Conservation (phyloP, 176 grass and related monocot species). For the Ensete ventricosum region DNA sequence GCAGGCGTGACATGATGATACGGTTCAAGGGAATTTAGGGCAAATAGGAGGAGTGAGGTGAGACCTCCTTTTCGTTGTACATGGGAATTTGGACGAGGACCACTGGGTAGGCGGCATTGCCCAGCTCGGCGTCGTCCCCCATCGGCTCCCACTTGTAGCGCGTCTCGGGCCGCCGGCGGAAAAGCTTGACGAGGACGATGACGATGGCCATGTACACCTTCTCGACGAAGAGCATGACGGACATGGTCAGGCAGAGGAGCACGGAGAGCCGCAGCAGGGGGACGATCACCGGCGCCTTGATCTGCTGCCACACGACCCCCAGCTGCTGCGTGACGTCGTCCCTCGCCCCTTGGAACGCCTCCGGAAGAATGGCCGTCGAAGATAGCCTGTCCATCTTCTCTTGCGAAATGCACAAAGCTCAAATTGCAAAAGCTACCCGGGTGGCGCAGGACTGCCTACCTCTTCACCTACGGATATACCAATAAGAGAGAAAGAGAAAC, state of each 20-base stretch:
- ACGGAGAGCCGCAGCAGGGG: constrained; percentile 49
- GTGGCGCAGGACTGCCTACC: not conserved
- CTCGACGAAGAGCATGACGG: constrained; percentile 65
- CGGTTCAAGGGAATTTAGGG: too few relatives aligned
- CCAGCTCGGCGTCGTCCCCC: constrained; percentile 45
- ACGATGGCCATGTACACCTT: constrained; percentile 64
- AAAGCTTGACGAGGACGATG: constrained; percentile 29
- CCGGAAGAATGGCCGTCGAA: constrained; percentile 10
- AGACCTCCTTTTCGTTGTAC: constrained; percentile 86
- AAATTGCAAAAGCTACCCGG: too few relatives aligned
- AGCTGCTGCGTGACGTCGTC: constrained; percentile 30
- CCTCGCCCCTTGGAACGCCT: constrained; percentile 9
- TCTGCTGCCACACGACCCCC: constrained; percentile 37
- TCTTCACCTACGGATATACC: not conserved
- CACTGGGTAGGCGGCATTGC: constrained; percentile 47
- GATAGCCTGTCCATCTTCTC: constrained; percentile 20
- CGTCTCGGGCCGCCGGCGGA: constrained; percentile 30
- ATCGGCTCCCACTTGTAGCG: constrained; percentile 51
- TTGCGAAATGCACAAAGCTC: not conserved
- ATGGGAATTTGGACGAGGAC: constrained; percentile 88
- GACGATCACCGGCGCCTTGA: constrained; percentile 44
- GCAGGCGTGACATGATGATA: too few relatives aligned
- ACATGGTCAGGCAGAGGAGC: constrained; percentile 55
- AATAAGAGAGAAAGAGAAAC: too few relatives aligned
- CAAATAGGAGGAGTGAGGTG: too few relatives aligned